Conservation (phyloP, 306 rosid species). For the Neltuma alba region DNA sequence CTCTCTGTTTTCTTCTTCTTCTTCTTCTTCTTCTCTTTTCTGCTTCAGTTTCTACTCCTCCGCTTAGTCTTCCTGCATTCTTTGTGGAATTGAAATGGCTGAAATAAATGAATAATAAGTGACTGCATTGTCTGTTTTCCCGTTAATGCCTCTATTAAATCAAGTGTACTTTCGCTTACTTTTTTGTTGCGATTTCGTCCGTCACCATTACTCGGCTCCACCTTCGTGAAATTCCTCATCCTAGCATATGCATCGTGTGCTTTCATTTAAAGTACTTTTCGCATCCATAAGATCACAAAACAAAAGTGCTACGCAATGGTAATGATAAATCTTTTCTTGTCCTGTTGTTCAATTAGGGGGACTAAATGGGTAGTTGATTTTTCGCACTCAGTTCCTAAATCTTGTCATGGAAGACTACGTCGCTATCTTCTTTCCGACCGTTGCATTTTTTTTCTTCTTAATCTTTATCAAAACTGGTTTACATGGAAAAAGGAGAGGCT, state of each 20-base stretch:
- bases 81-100: background rate
- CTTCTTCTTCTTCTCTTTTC: background rate
- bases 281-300: background rate
- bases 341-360: too few relatives aligned
- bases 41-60: background rate
- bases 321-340: background rate
- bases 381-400: background rate
- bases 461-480: background rate
- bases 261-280: background rate
- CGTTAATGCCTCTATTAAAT: background rate
- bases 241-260: too few relatives aligned
- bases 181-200: background rate
- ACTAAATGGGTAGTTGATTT: background rate
- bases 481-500: background rate
- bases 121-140: background rate
- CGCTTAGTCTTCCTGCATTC: background rate
- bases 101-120: background rate
- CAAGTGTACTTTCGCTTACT: background rate
- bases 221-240: background rate
- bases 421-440: background rate
- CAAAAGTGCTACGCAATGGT: background rate
- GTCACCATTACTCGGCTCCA: background rate
- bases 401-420: background rate
- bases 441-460: background rate
- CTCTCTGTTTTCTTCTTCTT: too few relatives aligned